Base-by-base conservation (phyloP, 371 early-diverging fungal species). In the Rhizopus arrhizus region DNA sequence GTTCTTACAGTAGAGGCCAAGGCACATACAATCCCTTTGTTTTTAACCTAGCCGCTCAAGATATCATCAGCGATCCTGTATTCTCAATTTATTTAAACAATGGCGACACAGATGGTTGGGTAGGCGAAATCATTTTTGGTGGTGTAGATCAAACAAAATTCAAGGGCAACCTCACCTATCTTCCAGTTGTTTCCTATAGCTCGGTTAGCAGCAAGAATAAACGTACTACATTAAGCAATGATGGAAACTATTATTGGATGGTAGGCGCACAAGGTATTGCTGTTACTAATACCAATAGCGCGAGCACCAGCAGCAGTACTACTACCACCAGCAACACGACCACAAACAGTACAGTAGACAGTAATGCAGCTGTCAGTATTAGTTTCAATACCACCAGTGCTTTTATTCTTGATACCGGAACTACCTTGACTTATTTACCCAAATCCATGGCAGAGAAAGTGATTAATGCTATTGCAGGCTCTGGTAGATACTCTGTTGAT, bases 71-170 rank as follows among this genome's bases (percentile, higher is more conserved):
- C 1, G 58, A 75, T 2, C 68, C 75, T 16, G 28, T 78, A 8
- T 78, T 78, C 33, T 71, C 76, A 5, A 68, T 78, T 15, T 78
- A 73, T 48, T 48, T 75, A 59, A 78, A 78, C 59, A 59, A 54
- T 31, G 64, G 57, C 6, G 36, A 56, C 6, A 38, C 42, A 5
- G 35, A 53, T 2, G 80, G 80, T 8, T 76, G 73, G 72, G 59
- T 61, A 3, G 89, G 87, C 16, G 82, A 85, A 59, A 66, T 86
- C 40, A 81, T 81, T 32, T 77, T 89, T 69, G 86, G 85, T 16
- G 87, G 83, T 6, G 66, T 75, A 13, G 85, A 89, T 62, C 31
- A 50, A 28, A 54, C 78, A 32, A 84, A 82, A 62, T 86, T 75
- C 56, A 73, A 68, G 1, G 87, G 88, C 38, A 59, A 73, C 11